These are phyloP conservation scores for Aspergillus sp. DNA, from an alignment of 2,329 filamentous ascomycete genomes.

Conservation along the genomic window DNA sequence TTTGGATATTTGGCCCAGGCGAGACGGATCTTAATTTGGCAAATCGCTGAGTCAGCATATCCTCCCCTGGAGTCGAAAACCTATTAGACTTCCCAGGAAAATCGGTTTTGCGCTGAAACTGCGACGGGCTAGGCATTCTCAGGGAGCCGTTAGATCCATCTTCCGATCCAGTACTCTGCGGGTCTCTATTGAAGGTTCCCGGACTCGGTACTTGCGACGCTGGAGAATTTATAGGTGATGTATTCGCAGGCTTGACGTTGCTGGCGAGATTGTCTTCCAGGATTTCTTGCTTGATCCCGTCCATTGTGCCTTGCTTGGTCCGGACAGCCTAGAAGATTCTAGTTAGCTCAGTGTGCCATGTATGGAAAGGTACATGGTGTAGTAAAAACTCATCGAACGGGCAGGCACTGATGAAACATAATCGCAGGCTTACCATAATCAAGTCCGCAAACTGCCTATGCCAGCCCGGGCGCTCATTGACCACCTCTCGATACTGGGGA, in stretches of 20 bases:
- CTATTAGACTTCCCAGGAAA: constrained; percentile 14
- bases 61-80: constrained; percentile 20
- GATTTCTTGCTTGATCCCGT: constrained; percentile 32
- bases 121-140: constrained; percentile 34
- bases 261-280: constrained; percentile 27
- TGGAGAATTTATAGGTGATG: constrained; percentile 5
- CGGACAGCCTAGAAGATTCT: constrained; percentile 26
- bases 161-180: constrained; percentile 14
- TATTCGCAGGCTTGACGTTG: constrained; percentile 18
- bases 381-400: constrained; percentile 9
- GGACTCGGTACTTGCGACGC: constrained; percentile 7
- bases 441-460: constrained; percentile 42
- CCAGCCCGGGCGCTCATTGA: constrained; percentile 43
- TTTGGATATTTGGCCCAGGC: constrained; percentile 7
- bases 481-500: constrained; percentile 60
- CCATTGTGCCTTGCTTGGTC: constrained; percentile 35
- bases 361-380: too few species aligned
- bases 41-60: constrained; percentile 35
- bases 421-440: constrained; percentile 31
- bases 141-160: constrained; percentile 12
- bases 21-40: constrained; percentile 26
- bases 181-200: constrained; percentile 12
- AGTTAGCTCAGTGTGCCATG: too few species aligned
- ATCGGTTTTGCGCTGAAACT: constrained; percentile 23
- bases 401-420: neutral